Percentiles rank a stretch among this genome's conserved stretches.
Evolutionary conservation across 345 rosid species (phyloP).

Genomic region (Isatis tinctoria): DNA sequence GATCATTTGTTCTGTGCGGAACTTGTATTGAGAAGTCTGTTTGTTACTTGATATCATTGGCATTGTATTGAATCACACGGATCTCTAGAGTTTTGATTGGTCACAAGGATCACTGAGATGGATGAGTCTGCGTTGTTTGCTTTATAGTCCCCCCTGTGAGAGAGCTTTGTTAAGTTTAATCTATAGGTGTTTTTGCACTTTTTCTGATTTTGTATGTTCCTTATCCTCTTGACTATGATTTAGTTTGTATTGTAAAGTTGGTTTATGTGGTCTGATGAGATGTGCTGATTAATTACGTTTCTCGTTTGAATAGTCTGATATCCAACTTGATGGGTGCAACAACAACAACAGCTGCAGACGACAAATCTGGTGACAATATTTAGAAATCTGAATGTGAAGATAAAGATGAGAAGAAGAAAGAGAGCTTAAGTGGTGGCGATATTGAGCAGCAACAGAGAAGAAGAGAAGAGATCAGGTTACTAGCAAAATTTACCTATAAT

Average conservation of each 20-base stretch:
- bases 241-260: neutral
- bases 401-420: too few species aligned
- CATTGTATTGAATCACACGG: neutral
- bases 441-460: constrained; percentile 63
- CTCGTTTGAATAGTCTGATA: too few species aligned
- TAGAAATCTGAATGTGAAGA: too few species aligned
- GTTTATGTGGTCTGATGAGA: neutral
- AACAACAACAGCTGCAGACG: too few species aligned
- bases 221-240: neutral
- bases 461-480: constrained; percentile 72
- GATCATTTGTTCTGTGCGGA: neutral
- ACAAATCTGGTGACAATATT: too few species aligned
- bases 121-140: too few species aligned
- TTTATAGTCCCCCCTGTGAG: too few species aligned
- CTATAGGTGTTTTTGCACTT: neutral
- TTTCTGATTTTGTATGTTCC: neutral
- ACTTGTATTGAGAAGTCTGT: neutral
- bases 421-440: too few species aligned
- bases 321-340: too few species aligned
- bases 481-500: neutral
- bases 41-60: neutral
- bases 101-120: too few species aligned
- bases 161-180: neutral
- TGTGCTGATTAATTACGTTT: constrained; percentile 1
- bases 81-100: neutral